phyloP scores from a whole-genome alignment of 257 asterid species.

The Penstemon newberryi region DNA sequence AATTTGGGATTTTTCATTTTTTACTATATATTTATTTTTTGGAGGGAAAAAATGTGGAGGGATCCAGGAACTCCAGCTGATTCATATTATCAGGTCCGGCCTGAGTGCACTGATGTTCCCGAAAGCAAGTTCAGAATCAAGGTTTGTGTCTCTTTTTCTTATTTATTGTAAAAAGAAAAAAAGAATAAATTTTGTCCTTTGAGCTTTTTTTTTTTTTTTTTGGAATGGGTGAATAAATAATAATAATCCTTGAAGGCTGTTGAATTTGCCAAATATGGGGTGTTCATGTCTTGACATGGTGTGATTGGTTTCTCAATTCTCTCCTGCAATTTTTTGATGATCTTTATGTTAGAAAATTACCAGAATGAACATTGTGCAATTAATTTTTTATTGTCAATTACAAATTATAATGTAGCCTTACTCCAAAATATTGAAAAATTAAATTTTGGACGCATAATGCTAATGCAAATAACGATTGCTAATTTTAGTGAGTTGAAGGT shows the following conservation, averaged over 20 bases:
- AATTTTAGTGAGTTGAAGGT: too few species aligned
- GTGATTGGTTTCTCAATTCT: neutral
- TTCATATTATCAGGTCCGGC: conserved; percentile 70
- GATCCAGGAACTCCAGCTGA: conserved; percentile 82
- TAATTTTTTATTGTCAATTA: too few species aligned
- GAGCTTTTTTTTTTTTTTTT: neutral
- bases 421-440: too few species aligned
- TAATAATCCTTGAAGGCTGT: neutral
- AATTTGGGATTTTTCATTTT: neutral
- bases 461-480: too few species aligned
- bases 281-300: neutral
- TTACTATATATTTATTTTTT: neutral
- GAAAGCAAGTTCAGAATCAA: conserved; percentile 80
- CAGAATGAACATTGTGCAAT: neutral
- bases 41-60: conserved; percentile 59
- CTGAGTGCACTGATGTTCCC: conserved; percentile 85
- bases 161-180: neutral
- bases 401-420: too few species aligned
- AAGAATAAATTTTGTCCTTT: neutral
- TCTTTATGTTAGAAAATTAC: neutral
- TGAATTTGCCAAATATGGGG: conserved; percentile 5
- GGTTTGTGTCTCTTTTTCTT: conserved; percentile 42
- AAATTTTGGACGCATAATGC: too few species aligned
- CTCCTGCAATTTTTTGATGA: neutral
- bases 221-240: neutral